Evolutionary conservation across 306 rosid genomes (phyloP).

Genomic region (Carpinus viminea): DNA sequence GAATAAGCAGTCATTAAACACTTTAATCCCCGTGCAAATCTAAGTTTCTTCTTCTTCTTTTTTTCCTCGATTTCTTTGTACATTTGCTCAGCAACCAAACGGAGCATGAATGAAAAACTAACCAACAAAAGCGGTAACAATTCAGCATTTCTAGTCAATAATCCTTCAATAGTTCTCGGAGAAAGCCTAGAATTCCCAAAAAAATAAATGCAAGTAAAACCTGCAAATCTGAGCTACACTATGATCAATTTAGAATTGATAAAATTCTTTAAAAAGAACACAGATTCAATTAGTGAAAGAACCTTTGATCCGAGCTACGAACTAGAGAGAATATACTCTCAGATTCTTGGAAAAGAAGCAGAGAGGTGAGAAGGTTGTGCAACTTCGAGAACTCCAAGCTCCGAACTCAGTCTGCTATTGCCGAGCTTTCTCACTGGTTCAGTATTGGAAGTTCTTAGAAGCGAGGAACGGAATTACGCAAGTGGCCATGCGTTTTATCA

Average conservation of each 20-base stretch:
- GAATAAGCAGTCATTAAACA: too few relatives aligned
- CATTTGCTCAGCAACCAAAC: conserved; percentile 12
- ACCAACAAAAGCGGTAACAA: neutral
- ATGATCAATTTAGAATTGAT: neutral
- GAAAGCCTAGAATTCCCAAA: neutral
- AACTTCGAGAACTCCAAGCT: conserved; percentile 1
- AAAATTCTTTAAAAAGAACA: neutral
- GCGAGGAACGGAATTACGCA: neutral
- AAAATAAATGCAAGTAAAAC: neutral
- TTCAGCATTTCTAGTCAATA: neutral
- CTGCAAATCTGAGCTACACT: conserved; percentile 2
- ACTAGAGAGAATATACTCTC: conserved; percentile 23
- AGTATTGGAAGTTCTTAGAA: neutral
- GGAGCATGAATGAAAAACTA: neutral
- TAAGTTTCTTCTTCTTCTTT: neutral
- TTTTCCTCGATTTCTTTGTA: neutral
- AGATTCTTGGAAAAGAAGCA: conserved; percentile 19
- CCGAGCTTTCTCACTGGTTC: conserved; percentile 24
- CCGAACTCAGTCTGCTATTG: conserved; percentile 11
- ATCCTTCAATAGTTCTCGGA: neutral
- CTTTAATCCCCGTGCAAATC: neutral
- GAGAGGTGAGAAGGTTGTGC: conserved; percentile 8
- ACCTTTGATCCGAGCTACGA: conserved; percentile 15
- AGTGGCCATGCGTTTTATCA: conserved; percentile 33
- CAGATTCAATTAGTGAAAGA: conserved; percentile 11